These are phyloP conservation scores for Cyberlindnera bimundalis DNA, from an alignment of 805 yeast genomes.

Conservation along the genomic window DNA sequence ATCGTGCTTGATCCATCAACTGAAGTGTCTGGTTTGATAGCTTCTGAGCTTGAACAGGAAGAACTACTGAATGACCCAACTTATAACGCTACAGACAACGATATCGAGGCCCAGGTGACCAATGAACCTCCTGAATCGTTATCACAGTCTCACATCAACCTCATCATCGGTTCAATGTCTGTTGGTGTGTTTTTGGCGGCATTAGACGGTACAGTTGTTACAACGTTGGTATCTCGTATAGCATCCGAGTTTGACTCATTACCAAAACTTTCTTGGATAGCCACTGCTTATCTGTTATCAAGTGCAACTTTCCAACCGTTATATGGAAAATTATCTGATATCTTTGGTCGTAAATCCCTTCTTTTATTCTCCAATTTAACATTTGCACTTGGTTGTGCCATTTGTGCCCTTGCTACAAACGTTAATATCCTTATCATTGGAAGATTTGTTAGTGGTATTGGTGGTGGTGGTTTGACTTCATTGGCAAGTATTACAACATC, in stretches of 20 bases:
- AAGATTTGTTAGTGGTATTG: constrained; percentile 76
- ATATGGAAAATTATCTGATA: constrained; percentile 67
- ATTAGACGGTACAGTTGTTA: constrained; percentile 63
- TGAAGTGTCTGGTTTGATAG: constrained; percentile 33
- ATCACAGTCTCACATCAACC: constrained; percentile 20
- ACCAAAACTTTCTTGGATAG: constrained; percentile 68
- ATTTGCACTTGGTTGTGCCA: constrained; percentile 56
- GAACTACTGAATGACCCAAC: constrained; percentile 25
- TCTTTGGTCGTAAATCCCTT: constrained; percentile 60
- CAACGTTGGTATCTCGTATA: constrained; percentile 60
- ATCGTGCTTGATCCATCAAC: constrained; percentile 30
- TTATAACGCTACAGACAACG: constrained; percentile 11
- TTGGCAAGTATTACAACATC: constrained; percentile 71
- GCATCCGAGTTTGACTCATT: constrained; percentile 67
- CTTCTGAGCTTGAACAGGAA: constrained; percentile 31
- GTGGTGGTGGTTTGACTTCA: constrained; percentile 84
- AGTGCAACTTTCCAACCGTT: constrained; percentile 74
- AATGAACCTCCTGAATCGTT: constrained; percentile 3
- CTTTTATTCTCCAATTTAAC: constrained; percentile 48
- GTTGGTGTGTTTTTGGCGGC: constrained; percentile 57
- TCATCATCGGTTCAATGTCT: constrained; percentile 41
- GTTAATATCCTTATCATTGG: constrained; percentile 48
- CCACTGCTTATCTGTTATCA: constrained; percentile 64
- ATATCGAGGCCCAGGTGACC: constrained; percentile 12
- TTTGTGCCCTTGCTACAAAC: constrained; percentile 50